Evolutionary conservation across 345 rosid species (phyloP).

Genomic region (Pelargonium nanum): DNA sequence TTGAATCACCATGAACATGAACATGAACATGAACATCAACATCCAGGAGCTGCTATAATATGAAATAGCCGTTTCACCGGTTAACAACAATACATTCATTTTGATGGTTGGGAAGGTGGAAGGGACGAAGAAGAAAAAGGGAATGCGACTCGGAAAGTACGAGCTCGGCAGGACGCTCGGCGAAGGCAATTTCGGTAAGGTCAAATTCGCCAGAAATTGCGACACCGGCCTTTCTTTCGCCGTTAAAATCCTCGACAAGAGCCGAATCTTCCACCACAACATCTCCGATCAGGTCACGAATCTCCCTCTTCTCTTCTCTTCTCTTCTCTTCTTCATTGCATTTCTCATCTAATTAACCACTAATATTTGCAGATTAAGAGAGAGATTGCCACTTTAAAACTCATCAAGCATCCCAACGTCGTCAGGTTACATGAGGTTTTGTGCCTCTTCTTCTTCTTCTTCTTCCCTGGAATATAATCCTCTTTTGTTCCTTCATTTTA

Average conservation of each 20-base stretch:
- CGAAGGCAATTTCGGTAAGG: constrained; percentile 90
- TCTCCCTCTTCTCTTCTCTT: neutral
- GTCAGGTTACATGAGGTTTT: constrained; percentile 90
- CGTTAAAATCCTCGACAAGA: constrained; percentile 77
- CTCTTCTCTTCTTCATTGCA: neutral
- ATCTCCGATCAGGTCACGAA: constrained; percentile 60
- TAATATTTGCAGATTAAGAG: constrained; percentile 82
- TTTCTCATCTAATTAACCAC: neutral
- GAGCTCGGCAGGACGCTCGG: constrained; percentile 85
- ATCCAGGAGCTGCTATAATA: too few species aligned
- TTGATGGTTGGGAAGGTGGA: constrained; percentile 9
- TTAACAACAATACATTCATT: too few species aligned
- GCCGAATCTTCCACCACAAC: constrained; percentile 52
- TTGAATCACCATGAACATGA: too few species aligned
- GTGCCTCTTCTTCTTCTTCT: neutral
- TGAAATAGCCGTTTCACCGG: too few species aligned
- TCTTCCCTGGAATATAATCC: neutral
- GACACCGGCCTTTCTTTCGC: constrained; percentile 60
- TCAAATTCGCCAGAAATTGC: constrained; percentile 54
- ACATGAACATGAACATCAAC: too few species aligned
- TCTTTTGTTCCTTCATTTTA: neutral
- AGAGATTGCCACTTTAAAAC: constrained; percentile 78
- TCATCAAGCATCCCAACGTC: constrained; percentile 80
- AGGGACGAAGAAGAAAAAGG: constrained; percentile 21
- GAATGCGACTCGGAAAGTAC: constrained; percentile 82